These are phyloP conservation scores for Gnomoniopsis smithogilvyi DNA, from an alignment of 2,329 filamentous ascomycete species.

Conservation along the genomic window DNA sequence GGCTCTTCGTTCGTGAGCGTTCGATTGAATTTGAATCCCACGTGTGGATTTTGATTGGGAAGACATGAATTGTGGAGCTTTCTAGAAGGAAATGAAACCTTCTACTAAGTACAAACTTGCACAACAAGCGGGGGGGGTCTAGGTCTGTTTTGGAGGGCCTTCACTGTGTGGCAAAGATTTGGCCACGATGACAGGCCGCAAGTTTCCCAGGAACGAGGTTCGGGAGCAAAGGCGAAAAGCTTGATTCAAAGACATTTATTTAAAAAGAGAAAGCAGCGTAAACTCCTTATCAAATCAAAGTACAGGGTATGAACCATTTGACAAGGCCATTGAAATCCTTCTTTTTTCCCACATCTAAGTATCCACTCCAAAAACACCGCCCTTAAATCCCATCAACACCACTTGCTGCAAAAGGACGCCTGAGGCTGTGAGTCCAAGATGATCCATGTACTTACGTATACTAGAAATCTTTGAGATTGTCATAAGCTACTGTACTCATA, in stretches of 20 bases:
- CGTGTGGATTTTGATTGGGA: not conserved
- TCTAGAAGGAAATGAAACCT: not conserved
- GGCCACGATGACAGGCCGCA: not conserved
- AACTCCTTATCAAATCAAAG: not conserved
- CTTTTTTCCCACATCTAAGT: not conserved
- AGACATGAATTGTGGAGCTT: not conserved
- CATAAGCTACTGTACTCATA: no score
- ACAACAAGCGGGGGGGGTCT: not conserved
- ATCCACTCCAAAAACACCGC: not conserved
- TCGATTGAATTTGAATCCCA: not conserved
- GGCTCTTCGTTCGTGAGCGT: not conserved
- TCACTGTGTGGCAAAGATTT: not conserved
- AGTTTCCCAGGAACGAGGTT: not conserved
- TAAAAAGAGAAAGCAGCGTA: not conserved
- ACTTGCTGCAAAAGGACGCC: no score
- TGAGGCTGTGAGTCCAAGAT: no score
- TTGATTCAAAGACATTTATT: not conserved
- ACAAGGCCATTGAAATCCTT: not conserved
- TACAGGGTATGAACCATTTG: not conserved
- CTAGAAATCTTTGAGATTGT: no score
- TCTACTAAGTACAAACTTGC: not conserved
- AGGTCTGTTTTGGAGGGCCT: no score
- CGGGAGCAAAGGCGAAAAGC: not conserved
- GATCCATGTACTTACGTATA: no score
- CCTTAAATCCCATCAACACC: not conserved